Percentiles rank a stretch among this genome's conserved stretches.
These are phyloP conservation scores for Dactylellina cionopaga DNA, from an alignment of 2,329 filamentous ascomycete species.

Conservation along the genomic window DNA sequence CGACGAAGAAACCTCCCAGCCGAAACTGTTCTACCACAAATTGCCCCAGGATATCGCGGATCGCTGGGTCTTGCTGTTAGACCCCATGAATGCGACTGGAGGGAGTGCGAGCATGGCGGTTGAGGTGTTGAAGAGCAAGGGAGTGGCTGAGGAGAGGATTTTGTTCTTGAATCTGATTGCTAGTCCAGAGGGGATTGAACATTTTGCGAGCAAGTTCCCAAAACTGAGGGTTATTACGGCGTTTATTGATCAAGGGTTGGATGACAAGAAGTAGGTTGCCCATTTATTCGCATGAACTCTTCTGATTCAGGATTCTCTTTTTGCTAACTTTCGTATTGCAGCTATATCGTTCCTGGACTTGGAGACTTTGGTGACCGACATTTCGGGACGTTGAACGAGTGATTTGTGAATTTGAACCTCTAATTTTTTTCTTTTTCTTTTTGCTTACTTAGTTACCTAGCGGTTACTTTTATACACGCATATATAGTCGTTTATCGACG, in stretches of 20 bases:
- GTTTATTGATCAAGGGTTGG: conserved; percentile 94
- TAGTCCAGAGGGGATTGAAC: conserved; percentile 90
- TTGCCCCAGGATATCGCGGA: conserved; percentile 91
- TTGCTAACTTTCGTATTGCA: conserved; percentile 61
- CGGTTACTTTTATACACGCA: no score
- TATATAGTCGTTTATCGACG: not conserved
- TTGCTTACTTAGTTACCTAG: not conserved
- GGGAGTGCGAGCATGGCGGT: conserved; percentile 97
- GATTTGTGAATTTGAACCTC: not conserved
- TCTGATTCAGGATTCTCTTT: conserved; percentile 44
- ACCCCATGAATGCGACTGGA: conserved; percentile 99
- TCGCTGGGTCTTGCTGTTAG: conserved; percentile 90
- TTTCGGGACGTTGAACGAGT: conserved; percentile 74
- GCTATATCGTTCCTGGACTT: conserved; percentile 92
- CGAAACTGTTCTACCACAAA: conserved; percentile 97
- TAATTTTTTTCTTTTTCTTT: not conserved
- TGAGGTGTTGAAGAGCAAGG: conserved; percentile 86
- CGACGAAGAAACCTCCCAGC: conserved; percentile 91
- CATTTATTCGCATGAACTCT: not conserved
- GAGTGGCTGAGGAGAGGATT: conserved; percentile 93
- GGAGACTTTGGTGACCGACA: conserved; percentile 96
- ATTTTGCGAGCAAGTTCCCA: conserved; percentile 89
- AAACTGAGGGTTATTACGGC: conserved; percentile 91
- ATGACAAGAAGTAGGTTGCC: conserved; percentile 88
- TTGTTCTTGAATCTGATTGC: conserved; percentile 96